Evolutionary conservation across 164 flowering plant species (phyloP), one percentile per base, ranked within the genome.

Genomic region (Saururus chinensis): DNA sequence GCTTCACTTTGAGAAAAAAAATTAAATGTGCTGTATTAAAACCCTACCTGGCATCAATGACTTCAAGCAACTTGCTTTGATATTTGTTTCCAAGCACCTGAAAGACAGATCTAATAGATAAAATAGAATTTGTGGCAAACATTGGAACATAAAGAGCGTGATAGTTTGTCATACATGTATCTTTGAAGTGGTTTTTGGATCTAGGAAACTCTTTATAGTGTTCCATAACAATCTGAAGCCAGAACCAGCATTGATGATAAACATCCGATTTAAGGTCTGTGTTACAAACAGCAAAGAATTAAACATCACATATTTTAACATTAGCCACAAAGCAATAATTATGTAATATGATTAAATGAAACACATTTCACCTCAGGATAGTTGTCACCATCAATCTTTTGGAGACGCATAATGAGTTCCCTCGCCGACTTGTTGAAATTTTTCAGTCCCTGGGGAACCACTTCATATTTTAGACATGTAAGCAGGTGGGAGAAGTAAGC

Each of bases 231-330:
- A 75, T 74, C 89, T 80, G 75, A 92, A 92, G 40, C 96, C 98
- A 73, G 96, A 82, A 64, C 98, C 98, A 69, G 98, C 98, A 77
- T 92, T 92, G 79, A 92, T 80, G 66, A 92, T 88, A 66, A 82
- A 92, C 96, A 92, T 87, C 61, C 82, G 95, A 67, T 66, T 69
- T 19, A 92, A 89, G n/a, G 98, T 89, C 98, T 92, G 87, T 74
- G 74, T 56, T 42, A 69, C 52, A 45, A 26, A 41, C 14, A 61
- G 25, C 17, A 57, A 42, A 51, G 9, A 25, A 19, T 16, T 9
- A 1, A 2, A 12, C 24, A 58, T 56, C 24, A 30, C 23, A 23
- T 23, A 13, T 53, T 53, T 23, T 19, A 20, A 19, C 23, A 7
- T 53, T 19, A 20, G 25, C 37, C 37, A 30, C 37, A 30, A 30